phyloP scores from a whole-genome alignment of 345 rosid species.

The Populus deltoides region DNA sequence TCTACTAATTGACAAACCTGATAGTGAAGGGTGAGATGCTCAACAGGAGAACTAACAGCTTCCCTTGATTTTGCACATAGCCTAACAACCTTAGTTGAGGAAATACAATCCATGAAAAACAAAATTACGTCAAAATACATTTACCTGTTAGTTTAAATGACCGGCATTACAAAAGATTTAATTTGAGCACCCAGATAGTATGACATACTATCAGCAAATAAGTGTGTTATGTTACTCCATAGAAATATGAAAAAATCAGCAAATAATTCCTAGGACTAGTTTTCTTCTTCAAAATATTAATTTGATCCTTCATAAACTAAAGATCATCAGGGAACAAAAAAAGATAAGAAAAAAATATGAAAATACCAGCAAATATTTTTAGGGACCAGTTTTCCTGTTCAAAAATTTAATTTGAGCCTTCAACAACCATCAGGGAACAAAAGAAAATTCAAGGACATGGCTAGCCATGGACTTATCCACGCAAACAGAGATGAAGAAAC shows the following conservation, averaged over 20 bases:
- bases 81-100: constrained; percentile 70
- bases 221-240: background rate
- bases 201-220: background rate
- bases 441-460: background rate
- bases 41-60: constrained; percentile 98
- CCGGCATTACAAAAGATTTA: background rate
- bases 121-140: background rate
- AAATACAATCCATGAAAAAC: constrained; percentile 6
- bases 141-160: background rate
- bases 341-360: background rate
- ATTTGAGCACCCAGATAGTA: background rate
- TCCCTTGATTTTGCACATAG: constrained; percentile 99
- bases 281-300: background rate
- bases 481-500: background rate
- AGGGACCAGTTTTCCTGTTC: background rate
- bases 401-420: background rate
- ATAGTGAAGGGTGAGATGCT: constrained; percentile 98
- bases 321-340: background rate
- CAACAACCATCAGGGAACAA: background rate
- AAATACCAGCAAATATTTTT: background rate
- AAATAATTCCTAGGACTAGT: background rate
- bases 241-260: background rate
- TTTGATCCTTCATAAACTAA: background rate
- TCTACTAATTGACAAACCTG: constrained; percentile 56
- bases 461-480: background rate